Percentiles rank a stretch among this genome's conserved stretches.
Evolutionary conservation across 2,329 filamentous ascomycete species (phyloP).

Genomic region (Catunica adiposa): DNA sequence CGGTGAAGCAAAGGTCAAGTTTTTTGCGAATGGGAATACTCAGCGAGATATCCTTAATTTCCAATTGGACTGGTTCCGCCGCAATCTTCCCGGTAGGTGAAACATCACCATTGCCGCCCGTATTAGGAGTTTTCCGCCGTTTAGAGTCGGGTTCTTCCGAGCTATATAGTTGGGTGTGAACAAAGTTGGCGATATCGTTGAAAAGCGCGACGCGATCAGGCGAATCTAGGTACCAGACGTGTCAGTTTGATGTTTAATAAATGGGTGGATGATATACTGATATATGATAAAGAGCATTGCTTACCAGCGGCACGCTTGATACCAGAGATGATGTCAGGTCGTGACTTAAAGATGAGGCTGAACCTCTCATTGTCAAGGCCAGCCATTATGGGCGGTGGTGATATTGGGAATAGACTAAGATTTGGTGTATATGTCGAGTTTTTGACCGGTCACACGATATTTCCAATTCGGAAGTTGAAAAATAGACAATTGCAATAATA

Average conservation of each 20-base stretch:
- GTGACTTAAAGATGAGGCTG: conserved; percentile 34
- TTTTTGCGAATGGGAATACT: conserved; percentile 53
- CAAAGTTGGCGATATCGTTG: conserved; percentile 37
- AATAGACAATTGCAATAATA: too few species aligned
- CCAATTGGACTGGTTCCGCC: conserved; percentile 35
- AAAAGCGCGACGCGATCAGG: conserved; percentile 35
- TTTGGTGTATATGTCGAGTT: background rate
- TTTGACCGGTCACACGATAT: background rate
- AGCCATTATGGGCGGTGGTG: conserved; percentile 22
- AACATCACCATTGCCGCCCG: conserved; percentile 17
- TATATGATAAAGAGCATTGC: conserved; percentile 13
- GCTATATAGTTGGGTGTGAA: conserved; percentile 29
- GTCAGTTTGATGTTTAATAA: background rate
- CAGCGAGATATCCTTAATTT: conserved; percentile 51
- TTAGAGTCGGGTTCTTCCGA: conserved; percentile 33
- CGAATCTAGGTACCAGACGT: conserved; percentile 26
- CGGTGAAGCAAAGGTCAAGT: conserved; percentile 46
- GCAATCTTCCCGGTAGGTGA: conserved; percentile 24
- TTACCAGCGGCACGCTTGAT: conserved; percentile 38
- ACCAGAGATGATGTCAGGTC: conserved; percentile 38
- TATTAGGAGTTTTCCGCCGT: conserved; percentile 33
- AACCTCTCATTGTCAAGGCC: conserved; percentile 34
- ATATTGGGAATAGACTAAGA: background rate
- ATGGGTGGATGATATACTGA: background rate
- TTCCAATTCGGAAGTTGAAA: background rate